phyloP scores from a whole-genome alignment of 2,329 filamentous ascomycete genomes.

The Blumeria graminis region DNA sequence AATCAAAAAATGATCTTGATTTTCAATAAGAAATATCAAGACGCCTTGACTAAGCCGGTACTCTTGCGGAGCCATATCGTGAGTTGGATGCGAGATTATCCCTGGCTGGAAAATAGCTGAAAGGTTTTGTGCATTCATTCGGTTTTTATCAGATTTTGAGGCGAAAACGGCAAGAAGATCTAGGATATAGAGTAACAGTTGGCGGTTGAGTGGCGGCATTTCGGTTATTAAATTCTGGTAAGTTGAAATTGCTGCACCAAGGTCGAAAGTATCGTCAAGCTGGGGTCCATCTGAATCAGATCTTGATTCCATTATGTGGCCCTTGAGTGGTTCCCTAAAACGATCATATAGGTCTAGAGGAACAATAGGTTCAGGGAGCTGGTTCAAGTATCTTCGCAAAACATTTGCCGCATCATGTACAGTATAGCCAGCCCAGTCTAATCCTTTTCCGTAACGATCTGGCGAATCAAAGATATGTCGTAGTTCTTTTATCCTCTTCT shows the following conservation, averaged over 20 bases:
- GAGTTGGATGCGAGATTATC: conserved; percentile 75
- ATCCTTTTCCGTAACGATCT: conserved; percentile 82
- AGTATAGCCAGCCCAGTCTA: conserved; percentile 93
- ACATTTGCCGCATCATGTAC: conserved; percentile 97
- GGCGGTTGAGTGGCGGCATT: conserved; percentile 74
- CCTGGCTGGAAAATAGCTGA: conserved; percentile 96
- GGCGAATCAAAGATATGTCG: conserved; percentile 83
- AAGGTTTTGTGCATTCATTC: conserved; percentile 87
- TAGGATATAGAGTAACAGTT: conserved; percentile 83
- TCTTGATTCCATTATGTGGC: conserved; percentile 41
- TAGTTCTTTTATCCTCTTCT: conserved; percentile 94
- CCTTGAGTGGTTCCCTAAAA: conserved; percentile 62
- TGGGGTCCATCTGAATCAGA: conserved; percentile 45
- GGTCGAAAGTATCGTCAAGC: conserved; percentile 49
- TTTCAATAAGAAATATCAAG: conserved; percentile 91
- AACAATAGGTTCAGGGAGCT: conserved; percentile 88
- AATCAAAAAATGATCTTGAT: conserved; percentile 94
- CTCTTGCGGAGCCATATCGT: conserved; percentile 87
- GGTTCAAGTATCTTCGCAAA: conserved; percentile 80
- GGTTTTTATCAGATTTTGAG: conserved; percentile 86
- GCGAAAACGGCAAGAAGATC: conserved; percentile 92
- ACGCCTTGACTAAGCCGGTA: conserved; percentile 93
- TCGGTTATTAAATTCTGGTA: conserved; percentile 88
- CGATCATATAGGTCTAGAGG: conserved; percentile 79
- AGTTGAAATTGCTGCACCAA: conserved; percentile 48